Base-by-base conservation (phyloP, 305 asterid species). In the Nicotiana rustica region DNA sequence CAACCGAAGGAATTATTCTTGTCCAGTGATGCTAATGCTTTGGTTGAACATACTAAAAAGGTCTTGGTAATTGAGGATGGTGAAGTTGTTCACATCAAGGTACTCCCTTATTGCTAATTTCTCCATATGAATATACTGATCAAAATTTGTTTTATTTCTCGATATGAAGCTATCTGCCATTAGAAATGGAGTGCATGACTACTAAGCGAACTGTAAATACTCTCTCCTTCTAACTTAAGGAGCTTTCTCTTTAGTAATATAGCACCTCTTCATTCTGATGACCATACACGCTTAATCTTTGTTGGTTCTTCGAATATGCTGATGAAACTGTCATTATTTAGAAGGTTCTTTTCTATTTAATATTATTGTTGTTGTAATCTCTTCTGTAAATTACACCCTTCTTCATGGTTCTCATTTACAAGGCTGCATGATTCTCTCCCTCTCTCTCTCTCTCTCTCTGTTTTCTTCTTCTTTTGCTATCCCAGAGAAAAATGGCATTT, bases 71-170 rank as follows among this genome's bases (percentile, higher is more conserved):
- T 93, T 84, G 98, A 95, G 91, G 98, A 95, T 83, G 94, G 90
- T 59, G 99, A 96, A 87, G 97, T 96, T 87, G 96, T 96, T 91
- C 99, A 96, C 89, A 85, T 96, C 49, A 92, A 91, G 98, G 98
- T 96, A 89, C 83, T 81, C 83, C 68, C n/a, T 86, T 44, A 52
- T 52, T 67, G 15, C 8, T 49, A 49, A 73, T 73, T 73, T 73
- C 64, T 73, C 61, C 38, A 47, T 73, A 33, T 14, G 4, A 41
- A 41, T 41, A 6, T 41, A 41, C 47, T 7, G 47, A 41, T 41
- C 10, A 41, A 41, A 41, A 41, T 6, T 41, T 41, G 47, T 41
- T 41, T 6, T 41, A 73, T 49, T 73, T 73, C 64, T 73, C 21
- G 19, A 47, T 73, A 33, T n/a, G 10, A 14, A 49, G 64, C 64